Evolutionary conservation across 176 grass and related monocot species (phyloP).

Genomic region (Ensete ventricosum): DNA sequence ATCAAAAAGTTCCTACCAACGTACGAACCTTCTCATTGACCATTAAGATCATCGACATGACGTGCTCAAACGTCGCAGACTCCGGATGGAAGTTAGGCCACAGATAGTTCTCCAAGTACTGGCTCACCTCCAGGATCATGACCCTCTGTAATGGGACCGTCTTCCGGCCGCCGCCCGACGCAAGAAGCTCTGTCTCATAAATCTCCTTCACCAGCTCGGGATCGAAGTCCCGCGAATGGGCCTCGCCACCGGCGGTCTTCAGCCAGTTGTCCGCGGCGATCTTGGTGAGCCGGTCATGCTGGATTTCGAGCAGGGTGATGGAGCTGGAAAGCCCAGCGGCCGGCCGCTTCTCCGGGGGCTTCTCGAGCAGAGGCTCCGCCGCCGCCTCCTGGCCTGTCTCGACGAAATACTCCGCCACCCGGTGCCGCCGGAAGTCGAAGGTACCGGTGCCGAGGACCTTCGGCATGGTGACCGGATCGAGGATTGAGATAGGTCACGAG

Average conservation of each 20-base stretch:
- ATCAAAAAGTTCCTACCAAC: not conserved
- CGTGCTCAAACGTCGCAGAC: slow-evolving; percentile 64
- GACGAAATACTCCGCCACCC: slow-evolving; percentile 72
- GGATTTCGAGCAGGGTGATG: slow-evolving; percentile 84
- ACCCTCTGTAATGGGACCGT: slow-evolving; percentile 86
- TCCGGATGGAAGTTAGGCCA: slow-evolving; percentile 78
- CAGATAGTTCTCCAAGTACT: slow-evolving; percentile 99
- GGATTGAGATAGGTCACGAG: not conserved
- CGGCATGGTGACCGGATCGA: slow-evolving; percentile 40
- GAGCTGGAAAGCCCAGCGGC: slow-evolving; percentile 19
- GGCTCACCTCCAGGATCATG: slow-evolving; percentile 97
- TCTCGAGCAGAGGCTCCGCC: slow-evolving; percentile 13
- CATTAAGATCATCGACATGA: slow-evolving; percentile 97
- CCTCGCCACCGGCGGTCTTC: slow-evolving; percentile 9
- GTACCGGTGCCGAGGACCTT: slow-evolving; percentile 88
- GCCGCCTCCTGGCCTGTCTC: slow-evolving; percentile 16
- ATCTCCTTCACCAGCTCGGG: slow-evolving; percentile 77
- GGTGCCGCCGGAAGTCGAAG: slow-evolving; percentile 91
- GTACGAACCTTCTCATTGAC: slow-evolving; percentile 78
- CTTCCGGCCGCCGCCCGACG: slow-evolving; percentile 50
- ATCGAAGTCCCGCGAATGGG: slow-evolving; percentile 29
- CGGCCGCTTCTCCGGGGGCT: slow-evolving; percentile 27
- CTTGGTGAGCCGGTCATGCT: slow-evolving; percentile 75
- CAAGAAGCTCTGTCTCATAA: slow-evolving; percentile 54
- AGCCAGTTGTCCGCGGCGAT: slow-evolving; percentile 67